Evolutionary conservation across 805 yeast species (phyloP).

Genomic region (Nakazawaea ishiwadae): DNA sequence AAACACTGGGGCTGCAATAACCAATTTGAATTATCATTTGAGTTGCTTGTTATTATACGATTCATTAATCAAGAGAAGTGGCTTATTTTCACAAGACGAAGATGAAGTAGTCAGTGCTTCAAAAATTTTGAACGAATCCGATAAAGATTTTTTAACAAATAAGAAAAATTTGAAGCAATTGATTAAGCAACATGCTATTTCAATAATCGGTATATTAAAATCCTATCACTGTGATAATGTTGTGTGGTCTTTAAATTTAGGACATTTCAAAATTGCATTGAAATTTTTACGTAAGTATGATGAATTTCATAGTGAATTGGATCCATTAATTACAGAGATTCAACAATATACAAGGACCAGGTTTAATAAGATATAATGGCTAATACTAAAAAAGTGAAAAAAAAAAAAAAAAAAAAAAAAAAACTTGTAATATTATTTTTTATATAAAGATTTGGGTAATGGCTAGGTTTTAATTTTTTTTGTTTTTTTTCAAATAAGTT

Average conservation of each 20-base stretch:
- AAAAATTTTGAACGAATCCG: not conserved
- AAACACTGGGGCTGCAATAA: conserved; percentile 3
- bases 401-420: too few relatives aligned
- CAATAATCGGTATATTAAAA: conserved; percentile 7
- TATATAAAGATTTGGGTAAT: too few relatives aligned
- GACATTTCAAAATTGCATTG: conserved; percentile 13
- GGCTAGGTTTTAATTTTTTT: too few relatives aligned
- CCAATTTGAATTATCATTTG: conserved; percentile 11
- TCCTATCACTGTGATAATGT: conserved; percentile 2
- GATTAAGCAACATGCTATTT: conserved; percentile 8
- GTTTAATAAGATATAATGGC: conserved; percentile 1
- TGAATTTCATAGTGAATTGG: conserved; percentile 9
- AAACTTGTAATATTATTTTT: too few relatives aligned
- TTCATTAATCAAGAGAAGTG: conserved; percentile 4
- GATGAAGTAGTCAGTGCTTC: not conserved
- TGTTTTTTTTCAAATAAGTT: too few relatives aligned
- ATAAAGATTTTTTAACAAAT: conserved; percentile 2
- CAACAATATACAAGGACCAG: conserved; percentile 11
- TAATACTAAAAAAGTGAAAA: not conserved
- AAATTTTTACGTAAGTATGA: conserved; percentile 2
- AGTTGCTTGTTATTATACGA: conserved; percentile 10
- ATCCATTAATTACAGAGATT: conserved; percentile 6
- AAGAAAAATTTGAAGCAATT: conserved; percentile 3
- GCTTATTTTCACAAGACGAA: conserved; percentile 4
- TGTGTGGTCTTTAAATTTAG: conserved; percentile 11